These are phyloP conservation scores for Cordia subcordata DNA, from an alignment of 257 asterid genomes.

Conservation along the genomic window DNA sequence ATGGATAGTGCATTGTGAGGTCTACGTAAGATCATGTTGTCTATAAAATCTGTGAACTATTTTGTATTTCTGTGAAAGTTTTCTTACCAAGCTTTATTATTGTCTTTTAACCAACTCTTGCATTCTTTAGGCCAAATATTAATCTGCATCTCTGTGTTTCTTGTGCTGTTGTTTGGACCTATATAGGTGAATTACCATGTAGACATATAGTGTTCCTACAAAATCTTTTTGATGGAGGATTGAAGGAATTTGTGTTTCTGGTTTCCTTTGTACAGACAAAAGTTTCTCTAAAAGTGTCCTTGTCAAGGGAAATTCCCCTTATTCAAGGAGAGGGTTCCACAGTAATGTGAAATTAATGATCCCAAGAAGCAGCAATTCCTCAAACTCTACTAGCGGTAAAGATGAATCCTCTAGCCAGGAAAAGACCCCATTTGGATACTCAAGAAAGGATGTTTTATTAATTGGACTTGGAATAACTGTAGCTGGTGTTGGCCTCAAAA, in stretches of 20 bases:
- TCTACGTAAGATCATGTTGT: no score
- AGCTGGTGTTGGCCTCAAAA: constrained; percentile 62
- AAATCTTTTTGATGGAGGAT: no score
- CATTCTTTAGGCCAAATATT: no score
- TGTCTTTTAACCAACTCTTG: no score
- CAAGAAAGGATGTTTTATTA: constrained; percentile 90
- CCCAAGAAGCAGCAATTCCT: constrained; percentile 52
- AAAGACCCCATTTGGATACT: constrained; percentile 81
- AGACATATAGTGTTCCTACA: no score
- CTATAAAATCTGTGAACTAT: no score
- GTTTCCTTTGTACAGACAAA: constrained; percentile 39
- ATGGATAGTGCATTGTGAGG: no score
- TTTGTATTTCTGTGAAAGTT: no score
- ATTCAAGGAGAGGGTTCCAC: constrained; percentile 24
- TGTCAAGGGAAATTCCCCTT: constrained; percentile 25
- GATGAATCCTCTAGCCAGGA: constrained; percentile 44
- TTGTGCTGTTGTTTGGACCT: no score
- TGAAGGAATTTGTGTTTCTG: not conserved
- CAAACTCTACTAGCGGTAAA: constrained; percentile 33
- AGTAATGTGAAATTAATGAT: constrained; percentile 29
- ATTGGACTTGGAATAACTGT: constrained; percentile 76
- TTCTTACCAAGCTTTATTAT: no score
- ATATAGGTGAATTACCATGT: not conserved
- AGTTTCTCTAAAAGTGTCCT: constrained; percentile 16
- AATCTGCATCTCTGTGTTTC: no score